phyloP scores from a whole-genome alignment of 2,329 filamentous ascomycete genomes.

The Fusarium sp. region DNA sequence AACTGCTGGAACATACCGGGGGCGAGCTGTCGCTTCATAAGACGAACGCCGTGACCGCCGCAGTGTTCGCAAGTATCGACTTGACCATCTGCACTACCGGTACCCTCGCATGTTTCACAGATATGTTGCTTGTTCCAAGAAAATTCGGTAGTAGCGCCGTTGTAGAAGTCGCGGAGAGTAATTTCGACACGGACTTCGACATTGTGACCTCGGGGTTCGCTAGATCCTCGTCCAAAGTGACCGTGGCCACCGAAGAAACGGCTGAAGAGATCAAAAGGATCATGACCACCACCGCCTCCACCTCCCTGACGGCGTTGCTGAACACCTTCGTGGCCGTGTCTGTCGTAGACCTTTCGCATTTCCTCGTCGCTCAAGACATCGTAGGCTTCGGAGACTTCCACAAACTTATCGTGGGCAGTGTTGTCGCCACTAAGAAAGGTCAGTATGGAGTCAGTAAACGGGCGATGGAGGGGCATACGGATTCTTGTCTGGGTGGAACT shows the following conservation, averaged over 20 bases:
- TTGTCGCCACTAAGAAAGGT: slow-evolving; percentile 72
- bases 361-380: slow-evolving; percentile 86
- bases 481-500: slow-evolving; percentile 98
- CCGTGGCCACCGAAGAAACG: slow-evolving; percentile 95
- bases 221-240: slow-evolving; percentile 78
- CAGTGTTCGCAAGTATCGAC: slow-evolving; percentile 85
- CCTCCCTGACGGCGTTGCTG: slow-evolving; percentile 81
- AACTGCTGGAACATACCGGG: slow-evolving; percentile 99
- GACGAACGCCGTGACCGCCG: slow-evolving; percentile 81
- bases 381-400: slow-evolving; percentile 94
- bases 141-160: slow-evolving; percentile 86
- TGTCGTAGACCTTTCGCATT: slow-evolving; percentile 89
- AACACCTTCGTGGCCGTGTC: slow-evolving; percentile 91
- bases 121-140: slow-evolving; percentile 94
- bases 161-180: slow-evolving; percentile 91
- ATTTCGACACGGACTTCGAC: slow-evolving; percentile 87
- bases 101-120: slow-evolving; percentile 90
- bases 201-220: slow-evolving; percentile 84
- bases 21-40: slow-evolving; percentile 91
- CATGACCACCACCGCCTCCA: slow-evolving; percentile 68
- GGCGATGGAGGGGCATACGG: slow-evolving; percentile 69
- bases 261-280: slow-evolving; percentile 96
- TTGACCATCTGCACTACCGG: slow-evolving; percentile 82
- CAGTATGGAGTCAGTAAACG: neutral
- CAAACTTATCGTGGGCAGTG: slow-evolving; percentile 87